Percentiles rank a stretch among this genome's conserved stretches.
Conservation (phyloP, 2,329 filamentous ascomycete genomes). For the Ceratocystis harringtonii region DNA sequence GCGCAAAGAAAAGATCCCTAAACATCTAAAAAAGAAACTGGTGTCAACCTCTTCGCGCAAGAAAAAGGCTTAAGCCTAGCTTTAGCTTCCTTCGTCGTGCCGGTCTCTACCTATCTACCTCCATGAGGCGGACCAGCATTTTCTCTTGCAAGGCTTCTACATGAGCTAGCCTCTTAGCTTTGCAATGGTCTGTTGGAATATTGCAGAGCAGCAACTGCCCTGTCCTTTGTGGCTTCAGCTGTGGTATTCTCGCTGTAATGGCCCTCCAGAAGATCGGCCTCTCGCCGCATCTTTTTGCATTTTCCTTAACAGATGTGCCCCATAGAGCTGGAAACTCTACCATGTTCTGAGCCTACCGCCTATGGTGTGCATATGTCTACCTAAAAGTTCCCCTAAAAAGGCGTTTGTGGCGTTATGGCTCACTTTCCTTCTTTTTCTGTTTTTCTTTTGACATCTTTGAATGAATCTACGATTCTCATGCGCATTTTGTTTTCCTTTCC, state of each 20-base stretch:
- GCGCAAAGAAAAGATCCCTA: slow-evolving; percentile 89
- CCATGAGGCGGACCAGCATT: neutral
- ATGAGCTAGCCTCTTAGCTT: neutral
- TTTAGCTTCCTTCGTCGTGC: neutral
- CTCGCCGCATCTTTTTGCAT: neutral
- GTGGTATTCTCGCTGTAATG: neutral
- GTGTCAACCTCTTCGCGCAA: slow-evolving; percentile 47
- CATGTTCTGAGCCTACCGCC: neutral
- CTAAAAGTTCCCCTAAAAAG: slow-evolving; percentile 6
- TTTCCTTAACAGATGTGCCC: neutral
- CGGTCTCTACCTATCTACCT: neutral
- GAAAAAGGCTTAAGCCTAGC: slow-evolving; percentile 34
- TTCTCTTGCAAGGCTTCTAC: neutral
- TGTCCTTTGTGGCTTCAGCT: neutral
- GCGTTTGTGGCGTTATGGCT: slow-evolving; percentile 3
- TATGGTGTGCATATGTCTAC: neutral
- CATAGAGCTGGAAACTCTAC: neutral
- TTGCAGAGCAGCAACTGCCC: neutral
- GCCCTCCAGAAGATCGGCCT: neutral
- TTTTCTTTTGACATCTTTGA: neutral
- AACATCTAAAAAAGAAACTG: slow-evolving; percentile 84
- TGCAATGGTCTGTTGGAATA: neutral
- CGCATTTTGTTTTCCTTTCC: neutral
- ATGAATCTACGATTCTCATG: neutral
- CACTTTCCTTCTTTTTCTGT: neutral